These are phyloP conservation scores for Cordyceps pruinosa DNA, from an alignment of 2,329 filamentous ascomycete species.

Conservation along the genomic window DNA sequence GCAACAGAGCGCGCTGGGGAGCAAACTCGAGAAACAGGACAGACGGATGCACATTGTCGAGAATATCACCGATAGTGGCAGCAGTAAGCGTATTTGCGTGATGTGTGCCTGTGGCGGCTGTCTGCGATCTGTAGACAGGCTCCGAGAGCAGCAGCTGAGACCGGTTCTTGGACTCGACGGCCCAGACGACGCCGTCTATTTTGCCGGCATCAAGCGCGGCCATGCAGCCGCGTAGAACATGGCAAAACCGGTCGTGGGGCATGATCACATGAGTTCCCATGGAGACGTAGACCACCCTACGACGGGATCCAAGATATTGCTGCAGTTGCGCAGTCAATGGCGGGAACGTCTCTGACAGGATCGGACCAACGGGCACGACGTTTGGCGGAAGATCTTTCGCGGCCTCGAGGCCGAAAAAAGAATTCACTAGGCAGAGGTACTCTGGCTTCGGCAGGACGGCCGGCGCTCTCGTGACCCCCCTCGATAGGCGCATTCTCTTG, in stretches of 20 bases:
- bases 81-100: neutral
- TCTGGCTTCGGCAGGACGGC: slow-evolving; percentile 25
- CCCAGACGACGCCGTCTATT: neutral
- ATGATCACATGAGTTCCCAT: slow-evolving; percentile 30
- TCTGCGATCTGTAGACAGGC: neutral
- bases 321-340: slow-evolving; percentile 17
- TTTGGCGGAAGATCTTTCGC: slow-evolving; percentile 30
- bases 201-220: slow-evolving; percentile 17
- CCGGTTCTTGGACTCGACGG: neutral
- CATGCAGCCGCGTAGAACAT: slow-evolving; percentile 24
- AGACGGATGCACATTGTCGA: neutral
- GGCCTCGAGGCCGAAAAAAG: slow-evolving; percentile 23
- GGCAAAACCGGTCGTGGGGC: slow-evolving; percentile 9
- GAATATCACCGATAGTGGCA: neutral
- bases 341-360: slow-evolving; percentile 24
- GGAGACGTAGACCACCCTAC: slow-evolving; percentile 23
- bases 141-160: neutral
- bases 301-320: neutral
- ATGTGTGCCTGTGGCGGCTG: neutral
- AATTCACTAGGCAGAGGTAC: slow-evolving; percentile 30
- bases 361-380: slow-evolving; percentile 26
- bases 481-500: slow-evolving; percentile 21
- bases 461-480: slow-evolving; percentile 21
- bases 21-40: neutral
- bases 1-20: neutral